phyloP scores from a whole-genome alignment of 129 eudicot genomes.

The Flaveria trinervia region DNA sequence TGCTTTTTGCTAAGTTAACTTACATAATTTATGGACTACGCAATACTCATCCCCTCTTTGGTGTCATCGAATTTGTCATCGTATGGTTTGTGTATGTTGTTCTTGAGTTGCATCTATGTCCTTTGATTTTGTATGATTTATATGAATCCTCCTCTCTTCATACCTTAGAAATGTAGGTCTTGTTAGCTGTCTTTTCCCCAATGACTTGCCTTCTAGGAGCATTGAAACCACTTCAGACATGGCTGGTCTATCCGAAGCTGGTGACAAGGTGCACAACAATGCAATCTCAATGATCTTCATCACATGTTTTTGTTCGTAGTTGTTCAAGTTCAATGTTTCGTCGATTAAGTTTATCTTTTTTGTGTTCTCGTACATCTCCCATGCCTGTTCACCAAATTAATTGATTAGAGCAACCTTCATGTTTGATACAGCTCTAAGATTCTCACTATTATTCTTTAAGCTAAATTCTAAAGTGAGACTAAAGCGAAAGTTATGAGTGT shows the following conservation, averaged over 20 bases:
- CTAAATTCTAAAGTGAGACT: too few species aligned
- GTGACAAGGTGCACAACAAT: constrained; percentile 63
- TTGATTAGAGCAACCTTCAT: neutral
- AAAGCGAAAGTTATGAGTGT: too few species aligned
- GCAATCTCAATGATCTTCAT: constrained; percentile 62
- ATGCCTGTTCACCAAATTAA: neutral
- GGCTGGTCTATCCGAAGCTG: constrained; percentile 56
- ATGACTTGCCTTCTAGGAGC: constrained; percentile 47
- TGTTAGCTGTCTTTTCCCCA: constrained; percentile 32
- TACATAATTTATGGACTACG: neutral
- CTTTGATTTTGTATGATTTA: constrained; percentile 9
- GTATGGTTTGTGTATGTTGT: neutral
- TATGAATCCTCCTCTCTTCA: constrained; percentile 26
- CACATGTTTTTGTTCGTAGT: constrained; percentile 44
- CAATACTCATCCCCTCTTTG: neutral
- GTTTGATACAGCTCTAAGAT: neutral
- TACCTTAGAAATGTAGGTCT: constrained; percentile 34
- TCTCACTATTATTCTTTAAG: too few species aligned
- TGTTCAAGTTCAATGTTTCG: constrained; percentile 43
- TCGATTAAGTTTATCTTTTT: constrained; percentile 44
- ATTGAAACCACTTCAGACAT: constrained; percentile 66
- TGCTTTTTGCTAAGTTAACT: neutral
- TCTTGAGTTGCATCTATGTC: neutral
- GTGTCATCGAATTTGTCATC: neutral
- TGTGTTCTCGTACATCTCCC: neutral